Evolutionary conservation across 2,329 filamentous ascomycete species (phyloP).

Genomic region (Aspergillus sp.): DNA sequence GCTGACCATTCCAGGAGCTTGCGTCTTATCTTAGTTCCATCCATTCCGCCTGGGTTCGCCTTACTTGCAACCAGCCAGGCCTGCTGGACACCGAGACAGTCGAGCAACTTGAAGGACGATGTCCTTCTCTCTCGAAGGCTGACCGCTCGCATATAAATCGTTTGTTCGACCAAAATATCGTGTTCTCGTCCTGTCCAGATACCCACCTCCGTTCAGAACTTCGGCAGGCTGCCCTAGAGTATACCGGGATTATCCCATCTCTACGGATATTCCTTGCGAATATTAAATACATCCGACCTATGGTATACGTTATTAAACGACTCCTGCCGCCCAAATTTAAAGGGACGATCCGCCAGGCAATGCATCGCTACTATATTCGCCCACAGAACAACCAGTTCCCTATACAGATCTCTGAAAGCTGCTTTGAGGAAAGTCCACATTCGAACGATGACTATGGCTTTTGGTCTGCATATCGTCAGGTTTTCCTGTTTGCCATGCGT

Average conservation of each 20-base stretch:
- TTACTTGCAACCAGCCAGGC: not conserved
- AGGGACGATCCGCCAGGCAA: constrained; percentile 10
- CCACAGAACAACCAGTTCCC: not conserved
- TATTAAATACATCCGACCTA: constrained; percentile 16
- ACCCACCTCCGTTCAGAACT: not conserved
- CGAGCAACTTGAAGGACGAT: constrained; percentile 13
- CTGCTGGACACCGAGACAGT: constrained; percentile 9
- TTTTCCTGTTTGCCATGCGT: constrained; percentile 17
- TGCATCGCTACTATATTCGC: constrained; percentile 8
- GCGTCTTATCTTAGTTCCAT: constrained; percentile 6
- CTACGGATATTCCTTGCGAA: constrained; percentile 14
- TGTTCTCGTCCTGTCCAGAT: constrained; percentile 4
- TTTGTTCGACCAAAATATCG: constrained; percentile 1
- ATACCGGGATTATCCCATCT: constrained; percentile 13
- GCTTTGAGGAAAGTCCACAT: not conserved
- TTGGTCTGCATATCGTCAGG: constrained; percentile 13
- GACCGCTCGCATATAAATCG: constrained; percentile 11
- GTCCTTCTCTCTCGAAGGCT: constrained; percentile 7
- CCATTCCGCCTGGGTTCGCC: not conserved
- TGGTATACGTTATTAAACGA: constrained; percentile 14
- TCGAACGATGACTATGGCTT: constrained; percentile 1
- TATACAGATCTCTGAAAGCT: constrained; percentile 10
- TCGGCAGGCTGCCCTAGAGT: not conserved
- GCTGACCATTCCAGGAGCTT: constrained; percentile 11
- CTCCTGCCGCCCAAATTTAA: constrained; percentile 12